Conservation (phyloP, 2,329 filamentous ascomycete genomes). For the Rhinocladiella similis region DNA sequence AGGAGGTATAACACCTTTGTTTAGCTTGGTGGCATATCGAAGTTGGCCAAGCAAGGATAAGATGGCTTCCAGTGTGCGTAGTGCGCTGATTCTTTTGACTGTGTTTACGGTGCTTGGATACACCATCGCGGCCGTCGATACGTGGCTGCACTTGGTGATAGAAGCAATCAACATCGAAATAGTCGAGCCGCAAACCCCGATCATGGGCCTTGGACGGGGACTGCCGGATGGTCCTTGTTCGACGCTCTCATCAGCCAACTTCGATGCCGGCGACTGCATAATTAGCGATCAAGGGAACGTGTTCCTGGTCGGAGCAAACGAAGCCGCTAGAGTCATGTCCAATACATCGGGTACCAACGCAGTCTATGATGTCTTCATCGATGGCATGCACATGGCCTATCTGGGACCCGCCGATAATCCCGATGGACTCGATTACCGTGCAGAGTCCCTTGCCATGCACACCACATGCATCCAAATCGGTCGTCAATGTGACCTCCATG, state of each 20-base stretch:
- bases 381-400: slow-evolving; percentile 14
- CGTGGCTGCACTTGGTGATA: slow-evolving; percentile 32
- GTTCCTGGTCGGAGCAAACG: slow-evolving; percentile 3
- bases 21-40: background rate
- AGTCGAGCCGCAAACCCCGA: slow-evolving; percentile 2
- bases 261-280: background rate
- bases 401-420: slow-evolving; percentile 8
- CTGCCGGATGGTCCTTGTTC: slow-evolving; percentile 5
- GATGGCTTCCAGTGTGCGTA: slow-evolving; percentile 16
- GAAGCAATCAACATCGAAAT: slow-evolving; percentile 27
- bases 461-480: slow-evolving; percentile 27
- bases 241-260: background rate
- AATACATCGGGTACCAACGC: slow-evolving; percentile 5
- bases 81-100: background rate
- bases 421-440: slow-evolving; percentile 23
- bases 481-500: slow-evolving; percentile 19
- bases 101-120: slow-evolving; percentile 3
- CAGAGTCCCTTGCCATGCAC: slow-evolving; percentile 22
- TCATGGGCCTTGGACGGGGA: background rate
- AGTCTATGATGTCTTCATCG: slow-evolving; percentile 1
- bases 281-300: background rate
- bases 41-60: slow-evolving; percentile 3
- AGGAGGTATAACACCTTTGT: background rate
- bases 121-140: slow-evolving; percentile 23
- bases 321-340: slow-evolving; percentile 1